Conservation (phyloP, 2,329 filamentous ascomycete genomes). For the Colletotrichum somersetense region DNA sequence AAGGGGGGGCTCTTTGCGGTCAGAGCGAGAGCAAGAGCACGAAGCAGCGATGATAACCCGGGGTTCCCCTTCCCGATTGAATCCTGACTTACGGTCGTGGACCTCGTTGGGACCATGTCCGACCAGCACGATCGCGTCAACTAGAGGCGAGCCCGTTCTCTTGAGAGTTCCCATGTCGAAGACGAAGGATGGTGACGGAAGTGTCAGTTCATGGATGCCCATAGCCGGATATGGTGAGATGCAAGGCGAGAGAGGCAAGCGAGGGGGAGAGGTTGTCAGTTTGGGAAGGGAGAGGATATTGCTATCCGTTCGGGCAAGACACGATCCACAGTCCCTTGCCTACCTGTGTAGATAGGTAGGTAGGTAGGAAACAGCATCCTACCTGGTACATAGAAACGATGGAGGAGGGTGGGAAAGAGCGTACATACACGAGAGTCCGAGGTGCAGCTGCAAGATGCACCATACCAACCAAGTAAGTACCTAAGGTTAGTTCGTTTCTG, state of each 20-base stretch:
- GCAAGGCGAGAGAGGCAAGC: background rate
- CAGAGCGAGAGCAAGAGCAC: background rate
- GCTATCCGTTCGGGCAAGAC: constrained; percentile 7
- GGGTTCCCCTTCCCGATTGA: constrained; percentile 2
- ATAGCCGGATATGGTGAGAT: background rate
- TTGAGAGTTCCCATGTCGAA: background rate
- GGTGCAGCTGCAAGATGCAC: background rate
- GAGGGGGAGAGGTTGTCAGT: background rate
- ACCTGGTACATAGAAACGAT: background rate
- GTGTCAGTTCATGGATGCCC: background rate
- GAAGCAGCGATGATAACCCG: constrained; percentile 9
- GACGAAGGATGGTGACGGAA: background rate
- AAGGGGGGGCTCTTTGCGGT: background rate
- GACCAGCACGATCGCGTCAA: constrained; percentile 1
- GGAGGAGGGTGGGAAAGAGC: background rate
- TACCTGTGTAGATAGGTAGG: background rate
- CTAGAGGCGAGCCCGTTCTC: background rate
- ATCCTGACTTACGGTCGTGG: background rate
- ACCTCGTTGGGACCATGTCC: background rate
- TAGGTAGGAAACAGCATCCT: too few relatives aligned
- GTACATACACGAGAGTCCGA: background rate
- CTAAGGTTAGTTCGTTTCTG: background rate
- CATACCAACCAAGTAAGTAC: background rate
- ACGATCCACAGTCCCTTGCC: constrained; percentile 1
- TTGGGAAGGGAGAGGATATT: constrained; percentile 1